A percentile compares a stretch with the other conserved stretches of the same genome.
Conservation (phyloP, 2,329 filamentous ascomycete species). For the Colletotrichum incanum region DNA sequence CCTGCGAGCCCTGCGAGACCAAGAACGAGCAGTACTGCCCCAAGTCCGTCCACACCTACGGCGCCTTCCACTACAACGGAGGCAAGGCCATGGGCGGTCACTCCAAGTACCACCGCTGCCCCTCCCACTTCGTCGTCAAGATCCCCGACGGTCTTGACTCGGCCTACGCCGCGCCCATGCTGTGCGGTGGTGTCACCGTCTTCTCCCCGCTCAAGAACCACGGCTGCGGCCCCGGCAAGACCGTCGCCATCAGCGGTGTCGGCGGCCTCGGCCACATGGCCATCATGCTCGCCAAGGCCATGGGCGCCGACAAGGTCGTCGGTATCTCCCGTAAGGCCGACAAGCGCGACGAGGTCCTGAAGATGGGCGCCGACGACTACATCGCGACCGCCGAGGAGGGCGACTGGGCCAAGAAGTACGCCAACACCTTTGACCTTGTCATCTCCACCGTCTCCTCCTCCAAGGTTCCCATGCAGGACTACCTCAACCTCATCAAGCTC, state of each 20-base stretch:
- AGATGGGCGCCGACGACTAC: conserved; percentile 70
- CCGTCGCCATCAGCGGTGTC: conserved; percentile 77
- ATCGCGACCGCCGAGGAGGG: conserved; percentile 62
- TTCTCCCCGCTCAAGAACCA: conserved; percentile 75
- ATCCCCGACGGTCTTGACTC: conserved; percentile 60
- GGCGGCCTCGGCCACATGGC: conserved; percentile 81
- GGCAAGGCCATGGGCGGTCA: conserved; percentile 55
- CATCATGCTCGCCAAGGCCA: conserved; percentile 77
- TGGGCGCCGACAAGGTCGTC: conserved; percentile 74
- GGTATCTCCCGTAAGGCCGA: conserved; percentile 69
- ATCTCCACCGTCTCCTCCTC: conserved; percentile 68
- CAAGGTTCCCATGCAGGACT: conserved; percentile 66
- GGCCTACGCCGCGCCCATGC: conserved; percentile 71
- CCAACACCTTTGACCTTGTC: conserved; percentile 70
- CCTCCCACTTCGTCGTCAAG: conserved; percentile 64
- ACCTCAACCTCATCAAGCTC: conserved; percentile 71
- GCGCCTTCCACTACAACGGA: conserved; percentile 57
- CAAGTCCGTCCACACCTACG: conserved; percentile 61
- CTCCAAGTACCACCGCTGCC: conserved; percentile 53
- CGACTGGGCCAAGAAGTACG: conserved; percentile 69
- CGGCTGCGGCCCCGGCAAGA: conserved; percentile 77
- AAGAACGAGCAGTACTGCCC: conserved; percentile 60
- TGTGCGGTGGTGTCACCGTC: conserved; percentile 80
- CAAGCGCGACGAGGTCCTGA: conserved; percentile 70
- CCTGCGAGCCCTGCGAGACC: conserved; percentile 58